Evolutionary conservation across 2,329 filamentous ascomycete genomes (phyloP), one percentile per base, ranked within the genome.

Genomic region (Fonsecaea multimorphosa): DNA sequence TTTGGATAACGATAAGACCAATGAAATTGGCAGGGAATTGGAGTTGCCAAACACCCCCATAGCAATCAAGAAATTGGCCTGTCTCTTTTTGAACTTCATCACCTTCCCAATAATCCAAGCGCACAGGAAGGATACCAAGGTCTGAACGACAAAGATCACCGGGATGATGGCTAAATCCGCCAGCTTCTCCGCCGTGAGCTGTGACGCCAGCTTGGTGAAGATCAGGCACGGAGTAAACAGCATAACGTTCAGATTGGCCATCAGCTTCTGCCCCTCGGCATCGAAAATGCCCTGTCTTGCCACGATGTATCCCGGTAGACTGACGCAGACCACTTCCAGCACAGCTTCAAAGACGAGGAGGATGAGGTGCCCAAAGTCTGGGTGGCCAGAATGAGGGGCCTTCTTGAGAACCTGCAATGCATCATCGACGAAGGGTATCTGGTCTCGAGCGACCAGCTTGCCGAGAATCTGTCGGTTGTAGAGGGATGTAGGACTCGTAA

Each of bases 31-130:
- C 22, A 99, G 85, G 19, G 95, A 98, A 79, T 99, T 99, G 36
- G 94, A 98, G 78, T 99, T 99, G 73, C 94, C 95, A 77, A 99
- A 99, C 56, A 98, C 87, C 56, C 91, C 93, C 95, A 99, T 99
- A 60, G 95, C 95, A 34, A 92, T 91, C 49, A 99, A 91, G 75
- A 99, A 99, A 80, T 99, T 99, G 71, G 89, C 87, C 49, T 93
- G 91, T 68, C 94, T 88, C 77, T 91, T 93, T 73, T 87, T 88
- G 79, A 99, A 93, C 16, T 91, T 84, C 77, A 93, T 96, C 56
- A 87, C 81, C 78, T 86, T 89, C 19, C 91, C 87, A 61, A 98
- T 86, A 12, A 85, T 73, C 8, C 87, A 80, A 1, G 93, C 89
- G 61, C 93, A 92, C 2, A 87, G 61, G 80, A 93, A 99, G 14